Base-by-base conservation (phyloP, 352 stramenopile genomes). In the Pythium graminicola region DNA sequence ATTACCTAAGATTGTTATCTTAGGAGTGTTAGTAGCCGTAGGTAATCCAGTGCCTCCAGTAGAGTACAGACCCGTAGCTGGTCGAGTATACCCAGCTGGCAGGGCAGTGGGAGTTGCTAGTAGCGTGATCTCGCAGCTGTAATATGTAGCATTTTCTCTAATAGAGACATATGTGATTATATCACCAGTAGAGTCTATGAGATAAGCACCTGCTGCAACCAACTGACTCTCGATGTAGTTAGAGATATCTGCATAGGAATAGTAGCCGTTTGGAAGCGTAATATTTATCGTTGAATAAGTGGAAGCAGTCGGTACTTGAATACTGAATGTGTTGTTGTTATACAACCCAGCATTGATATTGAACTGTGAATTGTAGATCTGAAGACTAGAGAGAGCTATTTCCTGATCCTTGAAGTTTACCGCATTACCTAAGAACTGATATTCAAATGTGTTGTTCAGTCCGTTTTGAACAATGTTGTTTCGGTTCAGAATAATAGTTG, bases 361-460 rank as follows among this genome's bases (percentile, higher is more conserved):
- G 33, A 61, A 70, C 38, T 64, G 47, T 17, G 26, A 53, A 24
- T 66, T 66, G 40, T 55, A 66, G 2, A 70, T 45, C 38, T 56
- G 42, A 17, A 70, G 61, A 31, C 17, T 33, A 19, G 44, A 14
- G 29, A 70, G 14, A 32, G 51, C 42, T 6, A 63, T 33, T 27
- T 66, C 57, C 22, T 23, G 42, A 33, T 61, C 24, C 24, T 54
- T 54, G 19, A 54, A 54, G 17, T 54, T 54, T 4, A 54, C 46
- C 9, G 31, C 20, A 38, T 54, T 27, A 20, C 46, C 44, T 20
- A 48, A 42, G 61, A 66, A 50, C 52, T 63, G 5, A 63, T 52
- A 48, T 8, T 31, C 0, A 40, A 53, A 54, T 24, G 32, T 45
- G 19, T 63, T 66, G 33, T 70, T 66, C 0, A 60, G 42, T 17